Percentiles rank a stretch among this genome's conserved stretches.
These are phyloP conservation scores for Clarireedia monteithiana DNA, from an alignment of 2,329 filamentous ascomycete species.

Conservation along the genomic window DNA sequence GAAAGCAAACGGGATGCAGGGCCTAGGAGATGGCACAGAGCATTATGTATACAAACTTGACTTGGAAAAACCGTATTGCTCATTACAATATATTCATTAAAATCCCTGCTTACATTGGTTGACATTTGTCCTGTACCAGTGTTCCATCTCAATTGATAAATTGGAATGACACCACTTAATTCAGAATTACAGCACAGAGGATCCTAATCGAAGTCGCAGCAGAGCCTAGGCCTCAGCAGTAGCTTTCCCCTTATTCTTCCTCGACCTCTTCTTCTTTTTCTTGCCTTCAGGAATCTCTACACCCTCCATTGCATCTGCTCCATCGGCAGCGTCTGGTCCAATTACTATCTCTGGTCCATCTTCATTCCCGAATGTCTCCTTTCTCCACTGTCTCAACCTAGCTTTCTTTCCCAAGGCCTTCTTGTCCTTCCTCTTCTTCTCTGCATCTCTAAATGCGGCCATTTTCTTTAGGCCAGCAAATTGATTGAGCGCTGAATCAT, in stretches of 20 bases:
- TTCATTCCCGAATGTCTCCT: constrained; percentile 51
- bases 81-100: neutral
- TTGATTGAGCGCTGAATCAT: constrained; percentile 79
- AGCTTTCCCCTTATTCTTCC: constrained; percentile 28
- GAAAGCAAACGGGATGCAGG: no score
- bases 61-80: no score
- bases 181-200: neutral
- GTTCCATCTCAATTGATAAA: no score
- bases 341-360: constrained; percentile 30
- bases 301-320: constrained; percentile 18
- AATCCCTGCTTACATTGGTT: neutral
- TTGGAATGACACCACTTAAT: neutral
- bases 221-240: neutral
- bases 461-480: constrained; percentile 94
- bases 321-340: constrained; percentile 17
- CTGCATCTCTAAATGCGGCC: constrained; percentile 76
- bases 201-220: neutral
- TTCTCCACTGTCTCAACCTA: constrained; percentile 76
- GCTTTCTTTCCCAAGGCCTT: constrained; percentile 92
- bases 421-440: constrained; percentile 83
- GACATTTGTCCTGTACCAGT: neutral
- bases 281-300: constrained; percentile 32
- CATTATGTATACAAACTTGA: no score
- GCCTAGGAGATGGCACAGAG: no score
- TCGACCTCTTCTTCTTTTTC: constrained; percentile 47